Evolutionary conservation across 1,284 basidiomycete genomes (phyloP), one percentile per base, ranked within the genome.

Genomic region (Leccinum colubrinum): DNA sequence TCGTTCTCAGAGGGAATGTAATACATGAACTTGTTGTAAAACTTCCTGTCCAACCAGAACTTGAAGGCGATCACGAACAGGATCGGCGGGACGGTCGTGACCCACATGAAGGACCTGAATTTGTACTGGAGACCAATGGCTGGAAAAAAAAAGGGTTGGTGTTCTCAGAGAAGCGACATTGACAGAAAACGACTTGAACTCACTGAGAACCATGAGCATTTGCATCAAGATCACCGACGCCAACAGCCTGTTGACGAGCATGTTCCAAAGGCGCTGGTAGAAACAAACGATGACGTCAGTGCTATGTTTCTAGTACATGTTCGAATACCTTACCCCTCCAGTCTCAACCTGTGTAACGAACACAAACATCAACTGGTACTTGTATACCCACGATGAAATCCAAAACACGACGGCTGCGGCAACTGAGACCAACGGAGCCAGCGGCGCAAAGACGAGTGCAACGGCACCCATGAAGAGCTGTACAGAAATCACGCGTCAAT

Each of bases 291-390:
- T 20, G 15, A 9, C 3, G 59, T 65, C 37, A 61, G 43, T 12
- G 55, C 11, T n/a, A 59, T 27, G 15, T 15, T 56, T 56, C n/a
- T 5, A 4, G 59, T 20, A n/a, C 27, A 64, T 60, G 17, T 25
- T 54, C 50, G 15, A 53, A n/a, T 48, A 39, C 30, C 90, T 67
- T 74, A 93, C 90, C 30, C 95, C 95, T 62, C 95, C 95, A 62
- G 89, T 93, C 76, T 98, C 95, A 17, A 94, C 91, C 67, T 87
- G 88, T 2, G 94, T 88, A 56, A 94, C 80, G 73, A 86, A 95
- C 59, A 97, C 94, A 73, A 95, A 97, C 86, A 97, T 94, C 55
- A 97, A 81, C 78, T 97, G 94, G 69, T 93, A 96, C 79, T 93
- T 96, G 83, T 94, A 93, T 60, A 93, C 89, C 81, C 85, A 86